Conservation (phyloP, 1,284 basidiomycete species). For the Hemileia vastatrix region DNA sequence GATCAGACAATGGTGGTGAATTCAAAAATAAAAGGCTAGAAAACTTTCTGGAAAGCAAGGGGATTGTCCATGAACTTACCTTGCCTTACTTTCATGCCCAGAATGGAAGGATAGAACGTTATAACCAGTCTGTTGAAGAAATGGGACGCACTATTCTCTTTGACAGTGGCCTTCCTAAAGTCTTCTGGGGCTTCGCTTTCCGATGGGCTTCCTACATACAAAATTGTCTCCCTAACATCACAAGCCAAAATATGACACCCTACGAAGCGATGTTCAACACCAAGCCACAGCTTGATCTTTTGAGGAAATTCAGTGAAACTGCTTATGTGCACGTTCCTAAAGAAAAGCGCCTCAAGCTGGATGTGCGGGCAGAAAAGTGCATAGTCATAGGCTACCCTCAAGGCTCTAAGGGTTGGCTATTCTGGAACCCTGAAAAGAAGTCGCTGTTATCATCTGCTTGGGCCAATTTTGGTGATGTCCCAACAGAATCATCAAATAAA, state of each 20-base stretch:
- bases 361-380: not conserved
- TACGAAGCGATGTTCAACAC: not conserved
- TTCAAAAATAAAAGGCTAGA: not conserved
- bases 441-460: not conserved
- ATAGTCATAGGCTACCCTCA: not conserved
- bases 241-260: not conserved
- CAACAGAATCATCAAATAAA: no score
- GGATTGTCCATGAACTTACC: not conserved
- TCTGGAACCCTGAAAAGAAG: not conserved
- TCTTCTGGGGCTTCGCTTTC: not conserved
- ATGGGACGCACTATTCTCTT: not conserved
- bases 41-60: not conserved
- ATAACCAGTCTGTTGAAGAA: not conserved
- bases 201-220: not conserved
- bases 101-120: not conserved
- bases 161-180: not conserved
- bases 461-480: not conserved
- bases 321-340: not conserved
- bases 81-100: not conserved
- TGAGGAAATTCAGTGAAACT: not conserved
- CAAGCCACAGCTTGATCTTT: not conserved
- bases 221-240: not conserved
- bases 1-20: not conserved
- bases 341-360: not conserved
- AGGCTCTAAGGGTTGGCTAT: slow-evolving; percentile 1